Evolutionary conservation across 2,329 filamentous ascomycete genomes (phyloP), one percentile per base, ranked within the genome.

Genomic region (Aspergillus aculeatinus): DNA sequence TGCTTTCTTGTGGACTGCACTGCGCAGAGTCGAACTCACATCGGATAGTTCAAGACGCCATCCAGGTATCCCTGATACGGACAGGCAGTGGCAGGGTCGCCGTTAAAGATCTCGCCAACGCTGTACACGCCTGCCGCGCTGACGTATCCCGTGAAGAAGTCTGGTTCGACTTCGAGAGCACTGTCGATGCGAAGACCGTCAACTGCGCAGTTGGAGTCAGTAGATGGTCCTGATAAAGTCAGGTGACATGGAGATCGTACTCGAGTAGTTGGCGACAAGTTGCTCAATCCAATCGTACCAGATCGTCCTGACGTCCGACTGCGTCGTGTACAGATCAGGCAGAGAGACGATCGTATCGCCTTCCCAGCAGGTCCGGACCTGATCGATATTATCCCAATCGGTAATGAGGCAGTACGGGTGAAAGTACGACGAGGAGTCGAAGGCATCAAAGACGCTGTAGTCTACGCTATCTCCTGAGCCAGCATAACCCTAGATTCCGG

Each of bases 261-360:
- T 86, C 19, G 77, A 79, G 68, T 88, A 90, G 63, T 86, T 83
- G 2, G 78, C 70, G 2, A 89, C 82, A 0, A 89, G 76, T 48
- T 76, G 76, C 19, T 70, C 71, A 65, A 90, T 79, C 88, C 88
- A 90, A n/a, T 76, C 72, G 57, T 84, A 77, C 70, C 83, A 85
- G 2, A 83, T 74, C 16, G 70, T 70, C 27, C 80, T 78, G 10
- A 89, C 82, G 1, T 72, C 71, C 0, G 74, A 56, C 31, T 79
- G 76, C 48, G 83, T 79, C 0, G 87, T 90, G 58, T 84, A 76
- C 12, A 90, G 71, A 64, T 90, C 87, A 0, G 87, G 85, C 0
- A 90, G 81, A 0, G 81, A 78, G n/a, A 85, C 81, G 16, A 77
- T 80, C n/a, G 76, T 77, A 60, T 82, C 79, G 21, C 82, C 82